Evolutionary conservation across 2,329 filamentous ascomycete genomes (phyloP).

Genomic region (Paecilomyces sp.): DNA sequence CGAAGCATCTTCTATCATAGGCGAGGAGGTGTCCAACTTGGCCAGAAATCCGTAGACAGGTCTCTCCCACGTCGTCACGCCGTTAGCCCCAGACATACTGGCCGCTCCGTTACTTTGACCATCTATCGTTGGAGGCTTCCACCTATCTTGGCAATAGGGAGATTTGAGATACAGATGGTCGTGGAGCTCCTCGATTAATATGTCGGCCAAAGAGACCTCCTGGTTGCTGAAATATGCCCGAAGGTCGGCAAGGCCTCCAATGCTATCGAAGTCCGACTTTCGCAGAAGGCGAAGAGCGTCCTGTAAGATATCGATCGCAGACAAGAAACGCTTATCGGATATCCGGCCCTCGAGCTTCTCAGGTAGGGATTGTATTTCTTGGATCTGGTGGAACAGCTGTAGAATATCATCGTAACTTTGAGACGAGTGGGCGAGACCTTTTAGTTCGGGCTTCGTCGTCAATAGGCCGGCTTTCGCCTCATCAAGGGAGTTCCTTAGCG

Average conservation of each 20-base stretch:
- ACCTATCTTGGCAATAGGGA: slow-evolving; percentile 92
- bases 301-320: slow-evolving; percentile 85
- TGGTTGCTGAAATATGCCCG: slow-evolving; percentile 87
- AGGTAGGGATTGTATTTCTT: slow-evolving; percentile 81
- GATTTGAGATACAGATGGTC: slow-evolving; percentile 97
- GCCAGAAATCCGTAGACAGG: slow-evolving; percentile 52
- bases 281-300: slow-evolving; percentile 76
- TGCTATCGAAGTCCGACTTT: slow-evolving; percentile 82
- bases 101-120: slow-evolving; percentile 19
- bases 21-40: slow-evolving; percentile 45
- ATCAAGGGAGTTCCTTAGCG: slow-evolving; percentile 74
- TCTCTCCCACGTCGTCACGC: slow-evolving; percentile 42
- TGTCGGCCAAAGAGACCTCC: slow-evolving; percentile 85
- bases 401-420: slow-evolving; percentile 87
- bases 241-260: slow-evolving; percentile 80
- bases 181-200: slow-evolving; percentile 92
- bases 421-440: slow-evolving; percentile 78
- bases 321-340: slow-evolving; percentile 90
- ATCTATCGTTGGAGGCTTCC: slow-evolving; percentile 62
- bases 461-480: slow-evolving; percentile 75
- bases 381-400: slow-evolving; percentile 73
- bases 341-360: slow-evolving; percentile 91
- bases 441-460: slow-evolving; percentile 81
- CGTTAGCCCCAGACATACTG: slow-evolving; percentile 15
- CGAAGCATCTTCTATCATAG: slow-evolving; percentile 76